Evolutionary conservation across 257 asterid species (phyloP).

Genomic region (Nicotiana sylvestris): DNA sequence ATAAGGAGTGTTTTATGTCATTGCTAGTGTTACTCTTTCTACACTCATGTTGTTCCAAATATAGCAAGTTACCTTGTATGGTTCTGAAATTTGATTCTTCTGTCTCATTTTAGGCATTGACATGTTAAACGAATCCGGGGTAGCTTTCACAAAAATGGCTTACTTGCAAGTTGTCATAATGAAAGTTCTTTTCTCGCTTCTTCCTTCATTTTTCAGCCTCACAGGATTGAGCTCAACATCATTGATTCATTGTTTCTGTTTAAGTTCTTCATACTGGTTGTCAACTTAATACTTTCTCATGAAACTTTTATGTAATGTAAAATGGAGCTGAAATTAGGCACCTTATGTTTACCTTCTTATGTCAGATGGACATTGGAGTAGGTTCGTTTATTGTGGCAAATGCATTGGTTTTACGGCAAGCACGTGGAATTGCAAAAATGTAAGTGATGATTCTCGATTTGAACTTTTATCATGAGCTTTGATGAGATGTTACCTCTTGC

Average conservation of each 20-base stretch:
- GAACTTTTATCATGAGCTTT: not conserved
- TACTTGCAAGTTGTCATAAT: not conserved
- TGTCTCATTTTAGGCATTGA: not conserved
- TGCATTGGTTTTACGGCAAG: conserved; percentile 83
- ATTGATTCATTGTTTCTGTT: not conserved
- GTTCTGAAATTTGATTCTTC: not conserved
- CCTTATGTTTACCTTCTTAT: not conserved
- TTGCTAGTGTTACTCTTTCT: not conserved
- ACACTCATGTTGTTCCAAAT: not conserved
- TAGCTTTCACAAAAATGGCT: not conserved
- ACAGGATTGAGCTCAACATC: not conserved
- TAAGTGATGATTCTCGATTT: conserved; percentile 27
- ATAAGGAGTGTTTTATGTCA: not conserved
- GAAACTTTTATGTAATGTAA: not conserved
- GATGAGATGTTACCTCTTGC: not conserved
- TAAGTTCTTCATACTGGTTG: not conserved
- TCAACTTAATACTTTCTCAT: not conserved
- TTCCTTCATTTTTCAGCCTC: not conserved
- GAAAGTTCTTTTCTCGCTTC: not conserved
- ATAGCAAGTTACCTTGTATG: not conserved
- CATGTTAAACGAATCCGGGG: not conserved
- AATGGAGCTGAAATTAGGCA: not conserved
- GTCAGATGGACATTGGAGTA: conserved; percentile 96
- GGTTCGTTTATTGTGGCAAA: conserved; percentile 89
- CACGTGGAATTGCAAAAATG: conserved; percentile 65